Percentiles rank a stretch among this genome's conserved stretches.
These are phyloP conservation scores for Trichoderma koningiopsis DNA, from an alignment of 2,329 filamentous ascomycete genomes.

Conservation along the genomic window DNA sequence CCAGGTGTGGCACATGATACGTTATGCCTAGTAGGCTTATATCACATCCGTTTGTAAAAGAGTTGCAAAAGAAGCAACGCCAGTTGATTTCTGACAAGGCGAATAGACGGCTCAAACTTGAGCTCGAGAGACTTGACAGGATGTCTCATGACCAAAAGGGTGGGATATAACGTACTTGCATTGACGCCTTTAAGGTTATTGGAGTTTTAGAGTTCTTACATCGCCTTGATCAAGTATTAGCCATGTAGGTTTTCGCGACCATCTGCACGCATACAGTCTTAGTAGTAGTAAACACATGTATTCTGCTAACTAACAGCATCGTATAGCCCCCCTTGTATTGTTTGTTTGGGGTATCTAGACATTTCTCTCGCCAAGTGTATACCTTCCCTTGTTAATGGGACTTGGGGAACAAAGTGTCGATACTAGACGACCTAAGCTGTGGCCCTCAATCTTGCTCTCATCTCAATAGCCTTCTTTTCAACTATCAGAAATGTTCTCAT, in stretches of 20 bases:
- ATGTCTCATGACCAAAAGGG: slow-evolving; percentile 34
- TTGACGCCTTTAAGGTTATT: not conserved
- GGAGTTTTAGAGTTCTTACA: not conserved
- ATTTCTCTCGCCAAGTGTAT: not conserved
- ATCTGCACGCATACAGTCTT: not conserved
- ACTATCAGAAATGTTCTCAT: slow-evolving; percentile 16
- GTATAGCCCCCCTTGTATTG: not conserved
- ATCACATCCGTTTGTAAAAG: not conserved
- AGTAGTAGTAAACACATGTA: not conserved
- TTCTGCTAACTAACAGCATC: not conserved
- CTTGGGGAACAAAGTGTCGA: not conserved
- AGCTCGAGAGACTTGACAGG: slow-evolving; percentile 32
- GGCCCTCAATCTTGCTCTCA: not conserved
- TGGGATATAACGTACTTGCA: not conserved
- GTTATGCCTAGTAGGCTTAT: not conserved
- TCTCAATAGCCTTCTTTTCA: slow-evolving; percentile 18
- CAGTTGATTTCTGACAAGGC: slow-evolving; percentile 33
- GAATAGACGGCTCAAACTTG: slow-evolving; percentile 29
- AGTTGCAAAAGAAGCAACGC: not conserved
- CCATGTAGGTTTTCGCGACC: not conserved
- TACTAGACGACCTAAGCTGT: not conserved
- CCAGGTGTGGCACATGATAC: not conserved
- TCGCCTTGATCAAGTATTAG: not conserved
- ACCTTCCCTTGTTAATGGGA: not conserved
- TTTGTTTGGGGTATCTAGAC: not conserved